Conservation (phyloP, 306 rosid species). For the Glycine tomentella region DNA sequence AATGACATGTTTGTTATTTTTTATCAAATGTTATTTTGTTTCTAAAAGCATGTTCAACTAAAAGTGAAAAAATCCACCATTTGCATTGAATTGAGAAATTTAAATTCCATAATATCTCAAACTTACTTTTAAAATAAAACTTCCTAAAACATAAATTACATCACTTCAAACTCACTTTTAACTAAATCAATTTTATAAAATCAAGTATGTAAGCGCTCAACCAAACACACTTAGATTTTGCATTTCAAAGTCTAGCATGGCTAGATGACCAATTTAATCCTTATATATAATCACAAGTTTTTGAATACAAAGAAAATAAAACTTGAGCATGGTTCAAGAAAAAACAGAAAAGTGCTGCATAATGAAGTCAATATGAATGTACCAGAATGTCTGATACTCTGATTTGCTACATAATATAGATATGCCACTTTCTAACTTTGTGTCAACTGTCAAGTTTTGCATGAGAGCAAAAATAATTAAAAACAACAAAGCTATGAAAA, state of each 20-base stretch:
- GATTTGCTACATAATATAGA: constrained; percentile 33
- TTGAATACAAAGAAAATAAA: neutral
- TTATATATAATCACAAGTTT: neutral
- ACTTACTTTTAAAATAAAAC: neutral
- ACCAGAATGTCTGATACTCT: neutral
- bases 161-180: neutral
- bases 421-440: constrained; percentile 25
- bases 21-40: neutral
- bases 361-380: neutral
- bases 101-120: neutral
- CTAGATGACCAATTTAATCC: constrained; percentile 27
- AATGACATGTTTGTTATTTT: neutral
- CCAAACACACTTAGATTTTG: neutral
- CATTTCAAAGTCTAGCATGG: neutral
- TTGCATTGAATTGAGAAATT: constrained; percentile 1
- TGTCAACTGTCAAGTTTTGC: constrained; percentile 45
- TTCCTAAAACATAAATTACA: neutral
- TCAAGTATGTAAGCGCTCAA: neutral
- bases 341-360: neutral
- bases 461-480: constrained; percentile 33
- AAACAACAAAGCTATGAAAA: too few relatives aligned
- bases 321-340: neutral
- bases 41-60: neutral
- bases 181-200: neutral
- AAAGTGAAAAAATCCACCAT: neutral